Base-by-base conservation (phyloP, 2,329 filamentous ascomycete species). In the Dactylellina parvicollis region DNA sequence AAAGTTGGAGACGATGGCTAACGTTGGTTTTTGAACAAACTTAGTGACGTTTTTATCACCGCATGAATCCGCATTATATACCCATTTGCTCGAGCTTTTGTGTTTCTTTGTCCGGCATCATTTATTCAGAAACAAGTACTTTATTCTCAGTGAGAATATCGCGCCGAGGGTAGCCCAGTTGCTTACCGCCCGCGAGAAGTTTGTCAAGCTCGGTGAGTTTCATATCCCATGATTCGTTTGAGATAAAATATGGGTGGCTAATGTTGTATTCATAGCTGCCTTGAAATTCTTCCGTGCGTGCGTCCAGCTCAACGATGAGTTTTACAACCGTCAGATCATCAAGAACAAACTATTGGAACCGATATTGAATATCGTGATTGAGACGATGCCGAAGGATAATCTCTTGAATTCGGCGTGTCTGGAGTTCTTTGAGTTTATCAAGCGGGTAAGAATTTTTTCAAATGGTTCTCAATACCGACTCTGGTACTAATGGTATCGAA, bases 91-190 rank as follows among this genome's bases (percentile, higher is more conserved):
- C 61, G 95, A 99, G 79, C 91, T 97, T 26, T 85, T 98, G 55
- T 93, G 91, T 79, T 98, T 96, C 82, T 97, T 97, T 80, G 89
- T 97, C 75, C 89, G 93, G 40, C 91, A 96, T 79, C 94, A 98
- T 81, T 86, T 90, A 40, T 89, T 91, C 78, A 88, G 92, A 77
- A 93, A 90, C 83, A 95, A 96, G 80, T 91, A 89, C 78, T 96
- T 97, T 79, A 90, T 98, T 24, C 84, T 96, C 75, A 87, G 87
- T 9, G 88, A 97, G 80, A 89, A 90, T 66, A 84, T 98, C 46
- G 88, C 90, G 5, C 86, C 88, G 74, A 88, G 93, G 40, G 89
- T 97, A 73, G 89, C 89, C 52, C 92, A 96, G 80, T 86, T 99
- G 73, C 86, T 99, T 76, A 84, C 84, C 46, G 93, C 90, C 72